Evolutionary conservation across 2,329 filamentous ascomycete genomes (phyloP), one percentile per base, ranked within the genome.

Genomic region (Fusarium pseudocircinatum): DNA sequence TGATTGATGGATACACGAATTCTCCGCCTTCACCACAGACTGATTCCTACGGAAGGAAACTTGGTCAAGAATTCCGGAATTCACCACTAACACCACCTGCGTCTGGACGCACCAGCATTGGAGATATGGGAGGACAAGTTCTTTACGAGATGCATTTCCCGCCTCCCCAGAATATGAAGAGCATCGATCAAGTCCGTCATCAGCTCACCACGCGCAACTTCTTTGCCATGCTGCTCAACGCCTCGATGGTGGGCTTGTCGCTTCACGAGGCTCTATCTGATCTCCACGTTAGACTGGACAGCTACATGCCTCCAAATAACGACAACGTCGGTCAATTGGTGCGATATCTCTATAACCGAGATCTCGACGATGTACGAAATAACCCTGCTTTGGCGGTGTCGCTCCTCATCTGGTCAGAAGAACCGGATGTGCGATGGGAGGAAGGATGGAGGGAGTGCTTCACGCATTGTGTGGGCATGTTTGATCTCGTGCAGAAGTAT

Each of bases 171-270:
- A 84, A 87, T 42, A 75, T 87, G 43, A 85, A 77, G 74, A 86
- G 81, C 76, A 80, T 80, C 24, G 87, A 86, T 46, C 86, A 86
- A 60, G 84, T 87, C 4, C 84, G 89, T 2, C 85, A 92, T 70
- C 89, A 91, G 72, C 85, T 93, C 52, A 91, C 91, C 0, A 91
- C 91, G 2, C 87, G 92, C 26, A 94, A 93, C 75, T 87, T 93
- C 49, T 90, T 94, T 74, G 91, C 91, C 0, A 81, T 93, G 39
- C 80, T 93, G 4, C 91, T 89, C 75, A 86, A 89, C 58, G 88
- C 89, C 28, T 91, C 91, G 0, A 84, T 93, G 0, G 91, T 93
- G 6, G 92, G 92, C 0, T 77, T 89, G 3, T 90, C 91, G 9
- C 79, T 93, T 1, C 88, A 87, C 72, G 89, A 92, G 73, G 90